Evolutionary conservation across 768 basidiomycete genomes (phyloP).

Genomic region (Daedaleopsis sinensis): DNA sequence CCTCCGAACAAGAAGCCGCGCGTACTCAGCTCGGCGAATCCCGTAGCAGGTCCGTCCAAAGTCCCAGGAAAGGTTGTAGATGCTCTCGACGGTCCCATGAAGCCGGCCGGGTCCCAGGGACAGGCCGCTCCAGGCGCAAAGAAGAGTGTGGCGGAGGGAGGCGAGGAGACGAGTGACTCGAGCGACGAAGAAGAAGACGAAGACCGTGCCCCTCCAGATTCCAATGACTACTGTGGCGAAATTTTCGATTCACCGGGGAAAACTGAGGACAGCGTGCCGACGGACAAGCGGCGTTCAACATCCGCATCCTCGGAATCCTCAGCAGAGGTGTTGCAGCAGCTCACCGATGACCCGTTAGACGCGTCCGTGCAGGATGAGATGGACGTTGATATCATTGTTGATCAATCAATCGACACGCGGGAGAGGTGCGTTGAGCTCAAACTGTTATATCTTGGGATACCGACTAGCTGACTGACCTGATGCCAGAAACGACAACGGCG

Average conservation of each 20-base stretch:
- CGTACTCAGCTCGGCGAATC: background rate
- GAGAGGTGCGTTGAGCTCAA: background rate
- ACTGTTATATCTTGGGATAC: background rate
- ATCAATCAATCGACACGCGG: background rate
- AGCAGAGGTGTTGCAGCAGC: slow-evolving; percentile 1
- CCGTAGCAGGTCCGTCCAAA: background rate
- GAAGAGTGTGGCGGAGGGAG: background rate
- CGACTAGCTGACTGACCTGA: background rate
- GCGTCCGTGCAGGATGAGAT: background rate
- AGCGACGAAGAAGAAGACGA: background rate
- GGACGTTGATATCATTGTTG: background rate
- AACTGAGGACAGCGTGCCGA: background rate
- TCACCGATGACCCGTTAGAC: background rate
- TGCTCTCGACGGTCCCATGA: background rate
- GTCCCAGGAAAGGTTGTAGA: background rate
- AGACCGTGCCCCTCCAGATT: background rate
- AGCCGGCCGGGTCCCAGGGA: background rate
- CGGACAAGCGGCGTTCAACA: background rate
- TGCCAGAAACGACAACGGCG: background rate
- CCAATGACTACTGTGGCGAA: slow-evolving; percentile 18
- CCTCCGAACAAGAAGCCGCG: slow-evolving; percentile 14
- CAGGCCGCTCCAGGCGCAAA: background rate
- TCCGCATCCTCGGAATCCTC: background rate
- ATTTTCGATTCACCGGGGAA: slow-evolving; percentile 6
- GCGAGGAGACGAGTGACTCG: background rate